Evolutionary conservation across 1,139 yeast species (phyloP), one percentile per base, ranked within the genome.

Genomic region (Petasospora rhodanensis): DNA sequence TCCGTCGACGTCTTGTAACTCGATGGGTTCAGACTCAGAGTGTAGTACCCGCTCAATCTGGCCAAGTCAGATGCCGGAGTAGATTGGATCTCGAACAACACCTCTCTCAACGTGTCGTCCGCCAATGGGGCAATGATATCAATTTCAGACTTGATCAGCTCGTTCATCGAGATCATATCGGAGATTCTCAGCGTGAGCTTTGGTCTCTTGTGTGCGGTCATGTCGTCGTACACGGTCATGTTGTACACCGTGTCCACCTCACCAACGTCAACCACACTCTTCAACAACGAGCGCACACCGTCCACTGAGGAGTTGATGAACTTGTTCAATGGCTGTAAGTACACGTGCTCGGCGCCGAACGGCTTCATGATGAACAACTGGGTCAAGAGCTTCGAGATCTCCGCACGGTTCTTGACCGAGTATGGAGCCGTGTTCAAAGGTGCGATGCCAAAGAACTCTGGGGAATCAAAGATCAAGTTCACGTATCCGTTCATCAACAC

Each of bases 241-340:
- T 71, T 73, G 52, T 76, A 86, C 31, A 70, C 74, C 7, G 61
- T 53, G 40, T 84, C 93, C 31, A 80, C 56, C 23, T 72, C 76
- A 9, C 69, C 69, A 16, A 80, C 72, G 35, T 73, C 65, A 30
- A 82, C 70, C 18, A 84, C 52, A 22, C 63, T 56, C 26, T 52
- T 54, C 30, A 81, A 61, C 7, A 77, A 55, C 1, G 58, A 52
- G 27, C 68, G 60, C 35, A 75, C 66, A 8, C 66, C 58, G 5
- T 67, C 76, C n/a, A 62, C 58, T 2, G 76, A 66, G 9, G 71
- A 61, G 26, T 61, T 62, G 29, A 86, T 68, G 48, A 75, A 83
- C 30, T 82, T 91, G 53, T 84, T 84, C 52, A 86, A 66, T 2
- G 95, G 95, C 49, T 82, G 87, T 48, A 84, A 61, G 54, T 76